phyloP scores from a whole-genome alignment of 176 grass and related monocot species.

The Carex pumila region DNA sequence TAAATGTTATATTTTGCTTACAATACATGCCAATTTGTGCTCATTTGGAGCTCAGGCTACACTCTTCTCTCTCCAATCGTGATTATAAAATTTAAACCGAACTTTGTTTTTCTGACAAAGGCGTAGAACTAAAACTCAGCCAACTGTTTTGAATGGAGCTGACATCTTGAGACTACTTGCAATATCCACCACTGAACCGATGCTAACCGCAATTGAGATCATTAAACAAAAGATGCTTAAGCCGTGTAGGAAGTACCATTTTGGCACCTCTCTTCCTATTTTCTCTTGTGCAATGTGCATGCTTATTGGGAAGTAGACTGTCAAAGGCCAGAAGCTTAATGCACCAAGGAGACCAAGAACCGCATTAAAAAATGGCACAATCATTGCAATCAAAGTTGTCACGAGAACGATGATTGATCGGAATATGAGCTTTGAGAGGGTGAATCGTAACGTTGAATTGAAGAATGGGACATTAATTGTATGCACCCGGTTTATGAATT shows the following conservation, averaged over 20 bases:
- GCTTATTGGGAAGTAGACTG: slow-evolving; percentile 85
- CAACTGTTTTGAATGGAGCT: slow-evolving; percentile 45
- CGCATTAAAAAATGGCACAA: slow-evolving; percentile 86
- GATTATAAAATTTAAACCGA: background rate
- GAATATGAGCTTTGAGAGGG: slow-evolving; percentile 65
- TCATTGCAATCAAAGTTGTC: slow-evolving; percentile 79
- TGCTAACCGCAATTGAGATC: slow-evolving; percentile 66
- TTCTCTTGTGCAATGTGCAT: slow-evolving; percentile 69
- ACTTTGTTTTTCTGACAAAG: background rate
- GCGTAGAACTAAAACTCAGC: slow-evolving; percentile 2
- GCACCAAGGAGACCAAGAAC: slow-evolving; percentile 89
- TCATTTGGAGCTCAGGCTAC: background rate
- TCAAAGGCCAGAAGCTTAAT: slow-evolving; percentile 84
- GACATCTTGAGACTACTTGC: slow-evolving; percentile 71
- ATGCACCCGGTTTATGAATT: slow-evolving; percentile 72
- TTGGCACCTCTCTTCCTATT: slow-evolving; percentile 30
- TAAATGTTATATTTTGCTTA: background rate
- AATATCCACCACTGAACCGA: slow-evolving; percentile 85
- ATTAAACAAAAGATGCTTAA: slow-evolving; percentile 79
- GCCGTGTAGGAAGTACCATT: slow-evolving; percentile 65
- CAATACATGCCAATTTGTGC: background rate
- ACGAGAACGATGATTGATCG: slow-evolving; percentile 70
- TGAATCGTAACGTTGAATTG: slow-evolving; percentile 29
- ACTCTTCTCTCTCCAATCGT: background rate
- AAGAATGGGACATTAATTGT: slow-evolving; percentile 44